Conservation (phyloP, 2,329 filamentous ascomycete genomes). For the Pseudocercospora musae region DNA sequence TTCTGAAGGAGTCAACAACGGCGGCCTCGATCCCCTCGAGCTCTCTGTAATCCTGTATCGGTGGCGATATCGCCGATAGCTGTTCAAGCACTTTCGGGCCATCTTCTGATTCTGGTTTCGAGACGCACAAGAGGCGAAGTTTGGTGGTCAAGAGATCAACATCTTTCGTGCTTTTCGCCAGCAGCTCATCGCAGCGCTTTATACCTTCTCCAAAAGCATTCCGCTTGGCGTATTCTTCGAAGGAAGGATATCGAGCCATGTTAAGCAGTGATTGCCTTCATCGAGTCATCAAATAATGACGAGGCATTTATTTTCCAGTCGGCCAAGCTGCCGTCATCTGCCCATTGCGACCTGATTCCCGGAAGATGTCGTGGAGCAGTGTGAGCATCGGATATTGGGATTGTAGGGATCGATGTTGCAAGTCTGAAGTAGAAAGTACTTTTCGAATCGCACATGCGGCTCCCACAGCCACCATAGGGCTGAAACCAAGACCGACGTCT, state of each 20-base stretch:
- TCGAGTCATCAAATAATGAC: neutral
- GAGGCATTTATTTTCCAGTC: no score
- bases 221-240: conserved; percentile 31
- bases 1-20: conserved; percentile 24
- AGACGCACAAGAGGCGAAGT: conserved; percentile 29
- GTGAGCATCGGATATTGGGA: no score
- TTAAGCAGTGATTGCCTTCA: neutral
- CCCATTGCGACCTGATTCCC: no score
- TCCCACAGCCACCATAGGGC: neutral
- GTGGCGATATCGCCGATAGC: conserved; percentile 23
- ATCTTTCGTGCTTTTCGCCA: conserved; percentile 32
- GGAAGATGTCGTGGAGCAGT: no score
- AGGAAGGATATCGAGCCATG: conserved; percentile 36
- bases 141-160: conserved; percentile 32
- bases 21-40: conserved; percentile 31
- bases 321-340: no score
- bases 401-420: no score
- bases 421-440: no score
- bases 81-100: conserved; percentile 24
- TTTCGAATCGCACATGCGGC: no score
- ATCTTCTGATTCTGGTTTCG: conserved; percentile 14
- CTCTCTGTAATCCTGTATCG: conserved; percentile 29
- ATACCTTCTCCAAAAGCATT: conserved; percentile 33
- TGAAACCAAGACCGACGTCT: neutral
- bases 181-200: conserved; percentile 32